Conservation (phyloP, 495 filamentous ascomycete species). For the Aspergillus coremiiformis region DNA sequence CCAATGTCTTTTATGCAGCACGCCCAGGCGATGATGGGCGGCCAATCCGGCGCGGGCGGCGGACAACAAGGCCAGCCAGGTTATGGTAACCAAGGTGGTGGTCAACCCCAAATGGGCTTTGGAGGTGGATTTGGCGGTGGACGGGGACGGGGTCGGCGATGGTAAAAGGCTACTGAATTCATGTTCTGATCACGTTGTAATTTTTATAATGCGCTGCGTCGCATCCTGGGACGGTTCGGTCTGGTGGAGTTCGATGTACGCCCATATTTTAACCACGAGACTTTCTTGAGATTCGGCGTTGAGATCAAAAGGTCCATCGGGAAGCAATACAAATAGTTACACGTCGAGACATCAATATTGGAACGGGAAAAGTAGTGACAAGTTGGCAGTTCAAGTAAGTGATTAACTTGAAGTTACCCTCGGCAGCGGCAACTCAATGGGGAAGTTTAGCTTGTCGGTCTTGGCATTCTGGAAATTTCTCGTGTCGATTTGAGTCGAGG, state of each 20-base stretch:
- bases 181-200: slow-evolving; percentile 9
- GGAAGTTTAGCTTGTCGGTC: slow-evolving; percentile 25
- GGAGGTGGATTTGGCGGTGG: slow-evolving; percentile 44
- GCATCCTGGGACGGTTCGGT: slow-evolving; percentile 11
- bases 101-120: slow-evolving; percentile 43
- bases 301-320: background rate
- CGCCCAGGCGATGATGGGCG: slow-evolving; percentile 46
- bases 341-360: too few relatives aligned
- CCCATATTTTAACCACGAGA: slow-evolving; percentile 1
- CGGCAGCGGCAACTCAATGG: slow-evolving; percentile 18
- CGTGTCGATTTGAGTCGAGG: slow-evolving; percentile 27
- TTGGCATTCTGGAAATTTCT: slow-evolving; percentile 54
- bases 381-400: too few relatives aligned
- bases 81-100: slow-evolving; percentile 39
- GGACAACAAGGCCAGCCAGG: slow-evolving; percentile 34
- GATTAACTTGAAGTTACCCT: too few relatives aligned
- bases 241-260: slow-evolving; percentile 20
- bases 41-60: slow-evolving; percentile 33
- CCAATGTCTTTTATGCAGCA: slow-evolving; percentile 50
- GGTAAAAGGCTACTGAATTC: slow-evolving; percentile 21
- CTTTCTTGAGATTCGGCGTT: background rate
- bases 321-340: background rate
- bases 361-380: too few relatives aligned
- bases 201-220: slow-evolving; percentile 10
- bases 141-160: slow-evolving; percentile 40